Percentiles rank a stretch among this genome's conserved stretches.
Evolutionary conservation across 192 early-diverging fungal genomes (phyloP).

Genomic region (Glomus cerebriforme): DNA sequence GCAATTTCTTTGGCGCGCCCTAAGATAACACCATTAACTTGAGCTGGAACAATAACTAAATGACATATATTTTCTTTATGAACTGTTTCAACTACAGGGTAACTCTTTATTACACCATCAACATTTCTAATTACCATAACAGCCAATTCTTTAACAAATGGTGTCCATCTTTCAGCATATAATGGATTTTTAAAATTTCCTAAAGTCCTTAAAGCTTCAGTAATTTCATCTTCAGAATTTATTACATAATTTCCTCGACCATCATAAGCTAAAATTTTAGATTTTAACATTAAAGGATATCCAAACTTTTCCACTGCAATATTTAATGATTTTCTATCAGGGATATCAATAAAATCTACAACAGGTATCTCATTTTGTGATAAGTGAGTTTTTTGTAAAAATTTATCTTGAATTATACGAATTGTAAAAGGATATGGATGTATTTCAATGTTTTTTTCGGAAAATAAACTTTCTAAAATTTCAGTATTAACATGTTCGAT

Average conservation of each 20-base stretch:
- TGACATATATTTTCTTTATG: constrained; percentile 97
- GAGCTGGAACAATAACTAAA: constrained; percentile 94
- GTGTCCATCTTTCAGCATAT: constrained; percentile 94
- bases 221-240: constrained; percentile 67
- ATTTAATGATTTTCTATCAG: constrained; percentile 54
- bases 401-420: constrained; percentile 96
- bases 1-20: constrained; percentile 78
- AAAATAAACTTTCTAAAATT: constrained; percentile 63
- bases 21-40: constrained; percentile 81
- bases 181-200: constrained; percentile 64
- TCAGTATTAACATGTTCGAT: constrained; percentile 93
- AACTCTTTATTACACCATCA: constrained; percentile 74
- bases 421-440: constrained; percentile 85
- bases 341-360: constrained; percentile 65
- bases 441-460: constrained; percentile 55
- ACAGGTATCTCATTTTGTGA: constrained; percentile 67
- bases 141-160: constrained; percentile 90
- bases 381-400: constrained; percentile 83
- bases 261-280: constrained; percentile 93
- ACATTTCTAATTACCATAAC: constrained; percentile 94
- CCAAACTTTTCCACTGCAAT: constrained; percentile 71
- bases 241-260: constrained; percentile 94
- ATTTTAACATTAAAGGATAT: constrained; percentile 96
- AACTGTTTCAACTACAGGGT: constrained; percentile 96
- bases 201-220: constrained; percentile 59